Conservation (phyloP, 139 green algal genomes). For the Desmodesmus armatus region DNA sequence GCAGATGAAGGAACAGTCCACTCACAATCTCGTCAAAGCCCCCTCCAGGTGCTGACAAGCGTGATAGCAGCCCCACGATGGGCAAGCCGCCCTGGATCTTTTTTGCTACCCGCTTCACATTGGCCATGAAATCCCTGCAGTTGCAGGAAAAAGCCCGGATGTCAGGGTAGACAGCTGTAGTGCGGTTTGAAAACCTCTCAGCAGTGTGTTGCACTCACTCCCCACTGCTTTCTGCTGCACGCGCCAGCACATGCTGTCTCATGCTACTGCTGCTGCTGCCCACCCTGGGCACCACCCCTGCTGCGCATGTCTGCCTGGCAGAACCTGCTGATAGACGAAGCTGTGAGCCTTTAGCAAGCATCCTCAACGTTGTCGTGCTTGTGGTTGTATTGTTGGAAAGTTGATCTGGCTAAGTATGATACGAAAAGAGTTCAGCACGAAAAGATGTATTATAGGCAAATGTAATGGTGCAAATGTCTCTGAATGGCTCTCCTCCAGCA, state of each 20-base stretch:
- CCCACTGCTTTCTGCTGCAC: neutral
- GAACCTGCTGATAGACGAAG: slow-evolving; percentile 7
- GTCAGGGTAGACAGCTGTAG: neutral
- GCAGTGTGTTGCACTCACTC: neutral
- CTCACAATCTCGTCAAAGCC: slow-evolving; percentile 79
- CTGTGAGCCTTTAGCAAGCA: no score
- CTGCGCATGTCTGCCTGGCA: no score
- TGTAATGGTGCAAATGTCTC: no score
- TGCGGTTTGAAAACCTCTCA: neutral
- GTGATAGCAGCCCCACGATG: slow-evolving; percentile 80
- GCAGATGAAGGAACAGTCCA: no score
- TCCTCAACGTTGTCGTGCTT: no score
- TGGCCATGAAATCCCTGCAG: slow-evolving; percentile 39
- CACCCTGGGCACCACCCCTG: neutral
- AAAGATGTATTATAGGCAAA: no score
- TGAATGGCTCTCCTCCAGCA: no score
- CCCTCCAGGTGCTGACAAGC: slow-evolving; percentile 70
- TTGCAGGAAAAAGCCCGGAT: neutral
- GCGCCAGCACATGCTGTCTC: no score
- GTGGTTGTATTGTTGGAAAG: no score
- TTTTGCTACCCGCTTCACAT: slow-evolving; percentile 68
- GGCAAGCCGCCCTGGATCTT: slow-evolving; percentile 77
- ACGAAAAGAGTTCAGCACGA: no score
- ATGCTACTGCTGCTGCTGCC: neutral
- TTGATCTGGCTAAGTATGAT: no score